phyloP scores from a whole-genome alignment of 805 yeast genomes.

The Starmera caribaea region DNA sequence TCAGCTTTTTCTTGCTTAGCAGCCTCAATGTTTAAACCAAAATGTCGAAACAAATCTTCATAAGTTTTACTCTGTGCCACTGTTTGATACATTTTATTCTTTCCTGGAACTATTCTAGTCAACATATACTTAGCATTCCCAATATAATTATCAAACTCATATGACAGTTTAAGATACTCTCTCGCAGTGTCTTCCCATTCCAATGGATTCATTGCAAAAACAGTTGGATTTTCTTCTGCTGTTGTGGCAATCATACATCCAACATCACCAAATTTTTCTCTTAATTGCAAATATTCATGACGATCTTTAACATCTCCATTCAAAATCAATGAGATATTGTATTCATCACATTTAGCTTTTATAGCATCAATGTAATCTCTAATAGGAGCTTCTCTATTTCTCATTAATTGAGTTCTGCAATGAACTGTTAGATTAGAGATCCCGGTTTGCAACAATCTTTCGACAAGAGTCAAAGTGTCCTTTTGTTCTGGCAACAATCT shows the following conservation, averaged over 20 bases:
- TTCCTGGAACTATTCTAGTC: slow-evolving; percentile 72
- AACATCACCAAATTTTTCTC: slow-evolving; percentile 43
- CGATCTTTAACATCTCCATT: slow-evolving; percentile 67
- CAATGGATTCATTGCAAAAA: slow-evolving; percentile 38
- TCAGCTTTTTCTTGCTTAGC: slow-evolving; percentile 4
- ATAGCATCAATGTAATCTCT: slow-evolving; percentile 60
- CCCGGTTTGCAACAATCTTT: slow-evolving; percentile 61
- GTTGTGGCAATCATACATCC: slow-evolving; percentile 93
- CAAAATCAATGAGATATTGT: slow-evolving; percentile 63
- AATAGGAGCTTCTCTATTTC: slow-evolving; percentile 76
- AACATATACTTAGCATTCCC: slow-evolving; percentile 79
- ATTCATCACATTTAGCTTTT: slow-evolving; percentile 46
- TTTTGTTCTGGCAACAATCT: slow-evolving; percentile 60
- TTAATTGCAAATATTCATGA: slow-evolving; percentile 43
- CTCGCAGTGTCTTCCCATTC: slow-evolving; percentile 46
- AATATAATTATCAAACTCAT: slow-evolving; percentile 46
- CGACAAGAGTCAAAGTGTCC: slow-evolving; percentile 51
- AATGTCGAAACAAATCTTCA: slow-evolving; percentile 33
- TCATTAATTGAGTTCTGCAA: slow-evolving; percentile 83
- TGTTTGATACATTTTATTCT: slow-evolving; percentile 45
- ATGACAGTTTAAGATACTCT: slow-evolving; percentile 48
- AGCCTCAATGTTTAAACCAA: slow-evolving; percentile 10
- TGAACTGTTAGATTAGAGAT: slow-evolving; percentile 81
- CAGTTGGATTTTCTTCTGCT: slow-evolving; percentile 82
- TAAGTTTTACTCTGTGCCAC: slow-evolving; percentile 47